Base-by-base conservation (phyloP, 305 asterid genomes). In the Caryopteris hybrid region DNA sequence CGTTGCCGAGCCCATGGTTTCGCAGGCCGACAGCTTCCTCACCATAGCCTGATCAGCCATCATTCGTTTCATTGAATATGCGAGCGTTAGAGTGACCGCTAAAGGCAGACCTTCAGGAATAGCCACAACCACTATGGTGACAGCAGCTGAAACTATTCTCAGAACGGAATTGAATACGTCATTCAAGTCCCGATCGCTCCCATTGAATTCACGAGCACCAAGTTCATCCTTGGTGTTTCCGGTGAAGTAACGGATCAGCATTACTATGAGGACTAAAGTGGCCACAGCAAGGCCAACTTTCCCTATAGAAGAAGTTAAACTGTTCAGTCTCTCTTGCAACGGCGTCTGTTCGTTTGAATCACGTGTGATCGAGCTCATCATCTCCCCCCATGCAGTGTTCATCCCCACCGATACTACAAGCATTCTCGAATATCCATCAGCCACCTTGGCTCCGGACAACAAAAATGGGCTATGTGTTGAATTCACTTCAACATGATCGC, bases 11-110 rank as follows among this genome's bases (percentile, higher is more conserved):
- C 93, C 90, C 87, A 81, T 82, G 0, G 90, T 83, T 41, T 84
- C 93, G 27, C 90, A 82, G 8, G 90, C 86, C 0, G 90, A 75
- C 17, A 83, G 83, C 71, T 79, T 85, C 58, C 89, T 73, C 71
- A 88, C 95, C 89, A 88, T 80, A 0, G 89, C 95, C 5, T 80
- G 81, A 73, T 88, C 88, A 0, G 68, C 82, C 87, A 85, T 84
- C 95, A 88, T 83, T 13, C 85, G 71, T 39, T 83, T 83, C 90
- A 83, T 82, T 11, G 87, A 82, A 25, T 80, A 84, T 1, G 88
- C 90, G 2, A 88, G 82, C 9, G 90, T 83, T 8, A 88, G 76
- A 0, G 90, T 88, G 50, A 88, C 90, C 1, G 95, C 95, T 18
- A 85, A 71, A 0, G 89, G 88, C 18, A 88, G 79, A 4, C 95